Evolutionary conservation across 2,329 filamentous ascomycete genomes (phyloP), one percentile per base, ranked within the genome.

Genomic region (Cladosporium colombiae): DNA sequence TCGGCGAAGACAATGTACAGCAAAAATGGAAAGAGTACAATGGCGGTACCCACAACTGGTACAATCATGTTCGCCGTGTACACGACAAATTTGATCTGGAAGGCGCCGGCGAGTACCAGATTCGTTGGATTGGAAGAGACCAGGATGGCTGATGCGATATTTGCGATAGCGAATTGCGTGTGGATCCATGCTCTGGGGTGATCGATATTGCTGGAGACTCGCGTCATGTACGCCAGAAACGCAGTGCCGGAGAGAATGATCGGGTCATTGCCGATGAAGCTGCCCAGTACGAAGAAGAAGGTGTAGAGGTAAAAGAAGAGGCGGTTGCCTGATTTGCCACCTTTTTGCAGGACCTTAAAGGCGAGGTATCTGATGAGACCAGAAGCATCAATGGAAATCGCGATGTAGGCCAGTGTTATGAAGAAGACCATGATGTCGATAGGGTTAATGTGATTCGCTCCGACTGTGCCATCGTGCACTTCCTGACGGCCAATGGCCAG

Each of bases 1-100:
- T 89, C 82, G 1, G 84, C 83, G 69, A 92, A 92, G 21, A 91
- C 83, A 64, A 91, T 82, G 71, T 89, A 91, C 0, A 91, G 79
- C 5, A 92, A 75, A 69, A 91, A 89, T 0, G 89, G 90, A 60
- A 90, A 91, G 3, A 92, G 76, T 0, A 91, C 77, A 18, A 91
- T 81, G 2, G 84, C 88, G 0, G 90, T 92, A n/a, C 85, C 79
- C 25, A 91, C 78, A 1, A 90, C 88, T 0, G 90, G 90, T 0
- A 92, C 88, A 21, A 92, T 88, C 84, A 92, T 90, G 73, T 92
- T 91, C n/a, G 88, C 89, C 0, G 89, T 91, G 72, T 92, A 92
- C 49, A 85, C 81, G 72, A 92, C 86, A 75, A 92, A 92, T 60
- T 84, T 89, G 78, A 92, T 88, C 3, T 85, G 72, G 72, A 92